Evolutionary conservation across 371 early-diverging fungal species (phyloP), one percentile per base, ranked within the genome.

Genomic region (Mortierella sp.): DNA sequence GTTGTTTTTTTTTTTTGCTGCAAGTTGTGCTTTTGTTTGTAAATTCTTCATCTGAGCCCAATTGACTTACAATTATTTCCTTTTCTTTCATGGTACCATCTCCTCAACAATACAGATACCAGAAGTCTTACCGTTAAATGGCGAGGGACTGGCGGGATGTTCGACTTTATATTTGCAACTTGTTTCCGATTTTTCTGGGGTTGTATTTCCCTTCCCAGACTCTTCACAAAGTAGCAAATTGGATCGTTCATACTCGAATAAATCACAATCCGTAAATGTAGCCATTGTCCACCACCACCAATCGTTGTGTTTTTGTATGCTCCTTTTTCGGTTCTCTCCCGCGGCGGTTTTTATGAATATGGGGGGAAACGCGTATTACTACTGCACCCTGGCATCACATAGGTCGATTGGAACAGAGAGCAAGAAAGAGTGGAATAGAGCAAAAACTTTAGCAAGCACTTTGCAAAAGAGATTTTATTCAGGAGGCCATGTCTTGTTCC

Each of bases 111-210:
- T 32, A 76, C 75, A 87, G 89, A 75, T 98, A 93, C 97, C 99
- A 98, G 92, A 98, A 99, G 96, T 96, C 96, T 81, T 97, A 97
- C 96, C 97, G 97, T 97, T 96, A 96, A 95, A 89, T 70, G 78
- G 74, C 84, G 71, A 83, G 43, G 79, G 77, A 75, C 76, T 87
- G 74, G 81, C 75, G 71, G 78, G 81, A 78, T 78, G 78, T 77
- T 72, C 84, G 72, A 71, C 46, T 78, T 84, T 51, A 72, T 54
- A 55, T 75, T 75, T 78, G 79, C 81, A 24, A 71, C 75, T 72
- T 82, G 80, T 78, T 74, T 51, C 51, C 79, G 75, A 60, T 60
- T 58, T 58, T 60, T 71, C 51, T 81, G 81, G 76, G 75, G 72
- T 75, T 60, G 75, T 51, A 74, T 74, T 60, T 29, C 75, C 8